Evolutionary conservation across 805 yeast species (phyloP), one percentile per base, ranked within the genome.

Genomic region (Yarrowia sp.): DNA sequence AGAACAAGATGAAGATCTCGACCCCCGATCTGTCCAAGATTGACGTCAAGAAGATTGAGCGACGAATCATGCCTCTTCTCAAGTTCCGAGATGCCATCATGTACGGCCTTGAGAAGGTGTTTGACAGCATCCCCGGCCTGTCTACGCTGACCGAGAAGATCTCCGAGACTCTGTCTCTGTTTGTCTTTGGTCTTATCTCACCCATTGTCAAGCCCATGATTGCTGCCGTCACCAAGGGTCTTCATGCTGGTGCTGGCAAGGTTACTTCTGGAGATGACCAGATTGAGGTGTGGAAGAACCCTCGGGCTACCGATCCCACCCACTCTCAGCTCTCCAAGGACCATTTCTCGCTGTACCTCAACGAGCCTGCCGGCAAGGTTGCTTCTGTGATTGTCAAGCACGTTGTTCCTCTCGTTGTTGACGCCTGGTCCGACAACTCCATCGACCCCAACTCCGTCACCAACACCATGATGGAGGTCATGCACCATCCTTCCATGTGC

Each of bases 241-340:
- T 71, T 33, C 68, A 65, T 42, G 49, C 70, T 8, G 73, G 73
- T 15, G 65, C 73, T 15, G 53, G 63, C 20, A 43, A 39, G 52
- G 70, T 69, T 12, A 72, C 71, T 14, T 53, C 53, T 30, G 69
- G 70, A 15, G 73, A 70, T 9, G 73, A 71, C 17, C 73, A 71
- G 68, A 70, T 69, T 34, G 70, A 70, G 65, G 74, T 72, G 38
- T 71, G 73, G 73, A 69, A 70, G 38, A 66, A 70, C 61, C 70
- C 74, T 17, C 60, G 47, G 15, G 65, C 68, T n/a, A n/a, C 52
- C 30, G 65, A 71, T 20, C 73, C 73, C 14, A 71, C 73, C 12
- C 73, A 71, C 53, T 65, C 70, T n/a, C 71, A 69, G 60, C 68
- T 71, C 17, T 71, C 74, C 38, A 71, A 71, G 68, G 73, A 71